Base-by-base conservation (phyloP, 2,329 filamentous ascomycete species). In the Fusarium circinatum region DNA sequence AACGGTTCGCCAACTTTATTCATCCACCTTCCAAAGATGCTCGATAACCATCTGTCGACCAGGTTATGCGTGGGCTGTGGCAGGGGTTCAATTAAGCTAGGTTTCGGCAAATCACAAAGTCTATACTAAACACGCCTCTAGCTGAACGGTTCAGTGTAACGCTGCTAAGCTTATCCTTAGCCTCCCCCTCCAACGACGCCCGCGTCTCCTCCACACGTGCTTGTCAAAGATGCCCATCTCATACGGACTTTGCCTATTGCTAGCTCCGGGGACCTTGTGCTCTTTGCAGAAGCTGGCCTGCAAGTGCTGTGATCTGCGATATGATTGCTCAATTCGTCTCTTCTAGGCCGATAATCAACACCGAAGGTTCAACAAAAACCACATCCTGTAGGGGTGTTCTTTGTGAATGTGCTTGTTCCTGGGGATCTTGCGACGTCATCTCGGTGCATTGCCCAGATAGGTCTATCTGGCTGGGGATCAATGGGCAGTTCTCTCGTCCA, bases 181-280 rank as follows among this genome's bases (percentile, higher is more conserved):
- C 62, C 52, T 62, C 32, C 24, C 57, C 65, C 73, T 77, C 75
- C 73, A 76, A 76, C 74, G 45, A 71, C 55, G 70, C 67, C 64
- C 39, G 36, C 55, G 38, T 65, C 67, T 70, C 56, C 65, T 68
- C 71, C 64, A 68, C 76, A 78, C 75, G 75, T 78, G 76, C 66
- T 51, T 59, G 26, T 65, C 58, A 56, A 61, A 65, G 47, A 69
- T 70, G 51, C 52, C 57, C 52, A 41, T 52, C 52, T 57, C 42
- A 44, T 61, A 45, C 51, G 39, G 60, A 69, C 39, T 54, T 32
- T 36, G 22, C 56, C 54, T 52, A 49, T 48, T 49, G 36, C 68
- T 62, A 67, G 41, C 56, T 65, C 49, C 62, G 47, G 49, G 42
- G 68, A 68, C 70, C 64, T 63, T 70, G 65, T 60, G 24, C n/a